A percentile compares a stretch with the other conserved stretches of the same genome.
These are phyloP conservation scores for Claviceps monticola DNA, from an alignment of 2,329 filamentous ascomycete species.

Conservation along the genomic window DNA sequence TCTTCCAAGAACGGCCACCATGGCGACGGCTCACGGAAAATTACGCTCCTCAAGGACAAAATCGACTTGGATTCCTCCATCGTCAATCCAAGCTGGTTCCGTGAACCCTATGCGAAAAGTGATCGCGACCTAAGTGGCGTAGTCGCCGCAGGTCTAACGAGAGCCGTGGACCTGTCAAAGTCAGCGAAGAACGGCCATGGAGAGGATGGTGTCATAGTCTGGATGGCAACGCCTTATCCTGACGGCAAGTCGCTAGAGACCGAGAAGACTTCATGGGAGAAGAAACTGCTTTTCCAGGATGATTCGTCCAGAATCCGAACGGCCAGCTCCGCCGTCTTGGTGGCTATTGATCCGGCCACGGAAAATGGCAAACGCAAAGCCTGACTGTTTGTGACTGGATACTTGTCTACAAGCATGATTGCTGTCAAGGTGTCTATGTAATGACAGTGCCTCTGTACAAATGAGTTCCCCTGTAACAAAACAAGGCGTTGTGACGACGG, in stretches of 20 bases:
- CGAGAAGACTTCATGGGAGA: conserved; percentile 22
- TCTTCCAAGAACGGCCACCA: not conserved
- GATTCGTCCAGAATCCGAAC: conserved; percentile 36
- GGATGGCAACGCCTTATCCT: conserved; percentile 16
- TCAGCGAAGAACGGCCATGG: conserved; percentile 20
- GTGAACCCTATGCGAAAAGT: conserved; percentile 33
- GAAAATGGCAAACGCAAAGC: conserved; percentile 31
- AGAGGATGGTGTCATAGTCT: conserved; percentile 32
- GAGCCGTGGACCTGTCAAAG: conserved; percentile 22
- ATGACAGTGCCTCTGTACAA: not conserved
- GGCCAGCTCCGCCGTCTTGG: conserved; percentile 36
- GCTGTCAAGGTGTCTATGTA: conserved; percentile 38
- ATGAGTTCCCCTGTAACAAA: too few species aligned
- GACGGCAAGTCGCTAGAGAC: not conserved
- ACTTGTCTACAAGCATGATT: conserved; percentile 32
- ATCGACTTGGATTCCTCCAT: conserved; percentile 30
- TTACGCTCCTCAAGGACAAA: conserved; percentile 22
- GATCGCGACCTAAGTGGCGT: conserved; percentile 38
- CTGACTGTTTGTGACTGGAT: conserved; percentile 45
- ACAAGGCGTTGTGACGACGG: too few species aligned
- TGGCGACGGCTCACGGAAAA: conserved; percentile 5
- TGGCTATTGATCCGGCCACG: conserved; percentile 34
- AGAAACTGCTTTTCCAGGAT: conserved; percentile 40
- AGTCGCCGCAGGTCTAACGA: conserved; percentile 33
- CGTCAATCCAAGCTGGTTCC: conserved; percentile 47